A percentile compares a stretch with the other conserved stretches of the same genome.
These are phyloP conservation scores for Parascedosporium putredinis DNA, from an alignment of 2,329 filamentous ascomycete genomes.

Conservation along the genomic window DNA sequence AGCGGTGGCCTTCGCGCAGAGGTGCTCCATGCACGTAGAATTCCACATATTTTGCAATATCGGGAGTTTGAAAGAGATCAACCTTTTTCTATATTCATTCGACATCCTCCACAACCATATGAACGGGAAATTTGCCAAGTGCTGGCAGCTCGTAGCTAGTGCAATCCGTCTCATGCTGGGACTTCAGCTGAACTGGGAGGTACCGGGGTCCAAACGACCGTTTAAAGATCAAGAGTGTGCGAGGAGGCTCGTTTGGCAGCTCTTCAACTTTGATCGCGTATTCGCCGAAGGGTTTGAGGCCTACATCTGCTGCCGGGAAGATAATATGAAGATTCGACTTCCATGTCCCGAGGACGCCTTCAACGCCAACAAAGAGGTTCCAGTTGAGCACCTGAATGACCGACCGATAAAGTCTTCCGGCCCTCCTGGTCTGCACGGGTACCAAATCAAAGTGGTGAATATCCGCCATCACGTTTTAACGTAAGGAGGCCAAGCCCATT, in stretches of 20 bases:
- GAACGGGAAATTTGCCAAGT: slow-evolving; percentile 25
- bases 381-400: slow-evolving; percentile 21
- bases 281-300: slow-evolving; percentile 30
- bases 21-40: slow-evolving; percentile 28
- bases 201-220: slow-evolving; percentile 17
- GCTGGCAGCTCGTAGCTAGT: slow-evolving; percentile 28
- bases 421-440: slow-evolving; percentile 22
- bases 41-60: slow-evolving; percentile 29
- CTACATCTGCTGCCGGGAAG: slow-evolving; percentile 25
- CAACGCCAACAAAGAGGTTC: slow-evolving; percentile 20
- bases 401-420: slow-evolving; percentile 15
- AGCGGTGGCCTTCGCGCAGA: slow-evolving; percentile 24
- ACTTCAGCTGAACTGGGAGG: slow-evolving; percentile 29
- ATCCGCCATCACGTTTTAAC: slow-evolving; percentile 26
- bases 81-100: slow-evolving; percentile 24
- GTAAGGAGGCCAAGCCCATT: slow-evolving; percentile 15
- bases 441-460: slow-evolving; percentile 24
- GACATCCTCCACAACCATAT: slow-evolving; percentile 26
- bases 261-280: slow-evolving; percentile 27
- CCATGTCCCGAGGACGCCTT: slow-evolving; percentile 25
- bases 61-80: slow-evolving; percentile 23
- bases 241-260: slow-evolving; percentile 27
- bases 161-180: slow-evolving; percentile 26
- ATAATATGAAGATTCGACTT: slow-evolving; percentile 27
- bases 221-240: slow-evolving; percentile 26